phyloP scores from a whole-genome alignment of 2,329 filamentous ascomycete genomes.

The Aspergillus phoenicis region DNA sequence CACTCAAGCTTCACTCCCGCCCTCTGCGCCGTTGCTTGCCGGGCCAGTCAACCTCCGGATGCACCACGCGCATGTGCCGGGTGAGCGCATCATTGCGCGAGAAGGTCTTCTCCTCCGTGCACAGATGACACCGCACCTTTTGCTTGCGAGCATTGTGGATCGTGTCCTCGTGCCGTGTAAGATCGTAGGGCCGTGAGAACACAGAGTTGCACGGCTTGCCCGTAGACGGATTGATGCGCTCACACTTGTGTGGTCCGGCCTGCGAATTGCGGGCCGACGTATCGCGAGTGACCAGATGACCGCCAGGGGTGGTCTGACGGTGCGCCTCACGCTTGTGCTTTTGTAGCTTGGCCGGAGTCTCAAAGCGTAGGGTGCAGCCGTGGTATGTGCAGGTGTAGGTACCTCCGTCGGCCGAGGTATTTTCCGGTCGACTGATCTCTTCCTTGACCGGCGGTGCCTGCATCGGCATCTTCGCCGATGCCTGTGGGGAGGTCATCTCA shows the following conservation, averaged over 20 bases:
- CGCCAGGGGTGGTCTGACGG: constrained; percentile 66
- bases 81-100: constrained; percentile 93
- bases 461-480: constrained; percentile 34
- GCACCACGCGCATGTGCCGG: constrained; percentile 89
- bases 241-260: constrained; percentile 89
- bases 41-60: constrained; percentile 83
- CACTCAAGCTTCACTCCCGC: constrained; percentile 31
- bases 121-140: constrained; percentile 90
- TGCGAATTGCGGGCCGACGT: constrained; percentile 73
- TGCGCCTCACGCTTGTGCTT: constrained; percentile 96
- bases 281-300: constrained; percentile 45
- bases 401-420: constrained; percentile 73
- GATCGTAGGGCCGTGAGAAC: constrained; percentile 93
- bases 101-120: constrained; percentile 96
- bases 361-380: constrained; percentile 84
- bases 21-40: constrained; percentile 59
- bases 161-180: constrained; percentile 94
- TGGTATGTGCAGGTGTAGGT: constrained; percentile 98
- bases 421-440: constrained; percentile 57
- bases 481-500: constrained; percentile 39
- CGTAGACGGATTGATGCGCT: constrained; percentile 90
- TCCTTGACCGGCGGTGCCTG: constrained; percentile 42
- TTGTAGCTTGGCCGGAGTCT: constrained; percentile 81
- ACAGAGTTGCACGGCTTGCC: constrained; percentile 92
- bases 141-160: constrained; percentile 94